Base-by-base conservation (phyloP, 2,329 filamentous ascomycete genomes). In the Pezicula radicicola region DNA sequence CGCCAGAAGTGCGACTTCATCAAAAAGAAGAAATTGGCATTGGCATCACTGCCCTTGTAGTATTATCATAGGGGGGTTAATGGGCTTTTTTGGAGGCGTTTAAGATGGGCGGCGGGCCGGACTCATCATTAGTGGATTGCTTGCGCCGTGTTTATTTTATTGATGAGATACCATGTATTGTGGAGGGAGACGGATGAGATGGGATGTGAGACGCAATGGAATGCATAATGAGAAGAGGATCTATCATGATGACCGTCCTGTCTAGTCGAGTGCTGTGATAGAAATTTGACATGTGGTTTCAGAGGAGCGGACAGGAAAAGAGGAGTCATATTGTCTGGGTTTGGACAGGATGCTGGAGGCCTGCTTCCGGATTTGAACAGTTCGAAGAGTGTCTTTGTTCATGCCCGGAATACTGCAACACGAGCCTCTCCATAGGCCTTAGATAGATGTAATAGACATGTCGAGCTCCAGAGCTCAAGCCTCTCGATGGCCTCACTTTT, bases 31-130 rank as follows among this genome's bases (percentile, higher is more conserved):
- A 10, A 21, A 50, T 48, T 45, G 27, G 48, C n/a, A 9, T 8
- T 18, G 46, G 43, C 43, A 56, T 52, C 35, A 43, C 45, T 39
- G 50, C 49, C n/a, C 7, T 21, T 45, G 27, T 30, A 45, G 15
- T 40, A 21, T 40, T 33, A 33, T 33, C 5, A 33, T 33, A 33
- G 30, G 30, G 30, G 5, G 30, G 7, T 13, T 33, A 33, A 33
- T 33, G 37, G 37, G 37, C n/a, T 40, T 40, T 40, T 37, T 33
- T 33, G 30, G 30, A 33, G 30, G 30, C 30, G 30, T 33, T 33
- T 12, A 13, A 13, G 12, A 33, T 33, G 30, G 30, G 30, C 12
- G 30, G 30, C 12, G 30, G 30, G 30, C 30, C 30, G 30, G 30
- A 33, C 30, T 33, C 30, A 33, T 33, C 30, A 33, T 33, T 33